phyloP scores from a whole-genome alignment of 176 grass and related monocot genomes.

The Cenchrus purpureus region DNA sequence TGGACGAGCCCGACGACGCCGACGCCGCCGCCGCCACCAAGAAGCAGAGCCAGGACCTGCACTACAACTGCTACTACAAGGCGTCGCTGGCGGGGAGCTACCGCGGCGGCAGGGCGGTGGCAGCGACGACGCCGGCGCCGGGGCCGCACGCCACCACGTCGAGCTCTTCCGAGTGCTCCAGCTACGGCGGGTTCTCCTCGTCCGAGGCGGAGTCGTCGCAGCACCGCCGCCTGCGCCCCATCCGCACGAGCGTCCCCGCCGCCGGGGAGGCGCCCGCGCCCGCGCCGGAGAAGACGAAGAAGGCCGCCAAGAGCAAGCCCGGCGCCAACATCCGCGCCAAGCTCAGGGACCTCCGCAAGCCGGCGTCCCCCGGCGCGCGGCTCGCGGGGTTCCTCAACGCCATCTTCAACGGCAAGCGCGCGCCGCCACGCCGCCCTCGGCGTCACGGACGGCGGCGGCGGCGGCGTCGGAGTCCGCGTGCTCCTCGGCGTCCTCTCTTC shows the following conservation, averaged over 20 bases:
- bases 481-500: constrained; percentile 80
- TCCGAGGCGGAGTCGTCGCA: constrained; percentile 85
- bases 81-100: constrained; percentile 61
- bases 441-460: neutral
- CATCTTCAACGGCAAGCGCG: constrained; percentile 64
- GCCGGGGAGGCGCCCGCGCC: neutral
- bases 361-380: constrained; percentile 78
- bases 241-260: constrained; percentile 28
- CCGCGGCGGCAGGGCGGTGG: constrained; percentile 44
- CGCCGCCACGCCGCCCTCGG: constrained; percentile 33
- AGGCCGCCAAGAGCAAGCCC: constrained; percentile 42
- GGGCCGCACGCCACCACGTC: constrained; percentile 65
- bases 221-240: constrained; percentile 51
- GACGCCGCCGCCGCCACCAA: neutral
- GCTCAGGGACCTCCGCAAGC: constrained; percentile 77
- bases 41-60: constrained; percentile 44
- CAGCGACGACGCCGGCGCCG: constrained; percentile 28
- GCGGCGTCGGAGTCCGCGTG: constrained; percentile 57
- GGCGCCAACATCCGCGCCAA: constrained; percentile 66
- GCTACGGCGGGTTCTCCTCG: constrained; percentile 93
- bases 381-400: constrained; percentile 85
- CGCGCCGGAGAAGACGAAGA: constrained; percentile 62
- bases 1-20: constrained; percentile 67
- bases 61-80: constrained; percentile 56
- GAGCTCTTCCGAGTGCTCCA: constrained; percentile 94